phyloP scores from a whole-genome alignment of 1,284 basidiomycete species.

The Abortiporus biennis region DNA sequence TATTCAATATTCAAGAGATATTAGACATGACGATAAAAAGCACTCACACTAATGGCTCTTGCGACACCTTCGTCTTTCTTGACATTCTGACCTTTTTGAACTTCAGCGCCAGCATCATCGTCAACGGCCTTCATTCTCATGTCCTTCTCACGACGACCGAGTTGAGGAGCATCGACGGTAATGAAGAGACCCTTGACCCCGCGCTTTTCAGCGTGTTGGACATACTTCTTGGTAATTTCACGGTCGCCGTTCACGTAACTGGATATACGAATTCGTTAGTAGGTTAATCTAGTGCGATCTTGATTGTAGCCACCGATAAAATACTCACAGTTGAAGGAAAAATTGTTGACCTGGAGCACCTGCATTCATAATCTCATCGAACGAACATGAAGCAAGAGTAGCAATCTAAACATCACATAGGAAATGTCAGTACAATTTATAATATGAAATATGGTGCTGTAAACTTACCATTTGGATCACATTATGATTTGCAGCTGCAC shows the following conservation, averaged over 20 bases:
- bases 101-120: constrained; percentile 25
- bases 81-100: constrained; percentile 44
- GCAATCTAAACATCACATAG: constrained; percentile 39
- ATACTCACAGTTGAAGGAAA: constrained; percentile 68
- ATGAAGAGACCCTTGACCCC: constrained; percentile 89
- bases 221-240: constrained; percentile 74
- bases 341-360: constrained; percentile 68
- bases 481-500: constrained; percentile 73
- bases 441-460: not conserved
- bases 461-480: constrained; percentile 85
- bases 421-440: not conserved
- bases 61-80: constrained; percentile 27
- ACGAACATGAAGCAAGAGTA: constrained; percentile 82
- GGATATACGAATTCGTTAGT: not conserved
- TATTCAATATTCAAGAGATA: not conserved
- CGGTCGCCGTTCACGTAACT: constrained; percentile 86
- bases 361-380: constrained; percentile 83
- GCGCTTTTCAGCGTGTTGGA: constrained; percentile 77
- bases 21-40: not conserved
- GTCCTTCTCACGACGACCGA: constrained; percentile 87
- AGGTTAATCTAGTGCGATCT: not conserved
- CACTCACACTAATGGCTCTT: constrained; percentile 23
- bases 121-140: constrained; percentile 90
- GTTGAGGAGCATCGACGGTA: constrained; percentile 90
- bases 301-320: not conserved